Evolutionary conservation across 2,329 filamentous ascomycete species (phyloP).

Genomic region (Fusarium albidum): DNA sequence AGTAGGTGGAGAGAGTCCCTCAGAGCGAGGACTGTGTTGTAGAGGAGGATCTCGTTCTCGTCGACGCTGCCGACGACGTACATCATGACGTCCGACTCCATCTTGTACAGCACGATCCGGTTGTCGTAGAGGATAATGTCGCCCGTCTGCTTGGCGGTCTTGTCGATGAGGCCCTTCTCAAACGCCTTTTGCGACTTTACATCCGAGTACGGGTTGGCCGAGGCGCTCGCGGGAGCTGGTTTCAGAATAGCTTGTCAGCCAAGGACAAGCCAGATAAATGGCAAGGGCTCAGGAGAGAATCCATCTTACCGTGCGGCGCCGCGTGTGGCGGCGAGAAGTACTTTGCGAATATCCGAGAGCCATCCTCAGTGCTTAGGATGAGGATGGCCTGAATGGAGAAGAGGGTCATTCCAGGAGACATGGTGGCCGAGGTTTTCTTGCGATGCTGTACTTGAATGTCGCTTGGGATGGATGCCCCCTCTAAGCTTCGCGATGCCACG

Average conservation of each 20-base stretch:
- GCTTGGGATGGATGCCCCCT: slow-evolving; percentile 40
- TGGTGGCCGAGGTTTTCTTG: slow-evolving; percentile 49
- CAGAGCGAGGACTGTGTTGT: slow-evolving; percentile 92
- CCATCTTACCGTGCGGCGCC: slow-evolving; percentile 50
- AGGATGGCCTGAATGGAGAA: slow-evolving; percentile 81
- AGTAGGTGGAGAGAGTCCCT: slow-evolving; percentile 89
- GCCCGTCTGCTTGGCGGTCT: slow-evolving; percentile 93
- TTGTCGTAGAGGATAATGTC: slow-evolving; percentile 99
- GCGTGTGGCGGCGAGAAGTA: slow-evolving; percentile 78
- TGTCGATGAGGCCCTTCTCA: slow-evolving; percentile 93
- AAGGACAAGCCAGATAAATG: slow-evolving; percentile 17
- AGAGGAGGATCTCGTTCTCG: slow-evolving; percentile 96
- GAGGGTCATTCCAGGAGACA: slow-evolving; percentile 79
- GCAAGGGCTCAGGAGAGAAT: slow-evolving; percentile 28
- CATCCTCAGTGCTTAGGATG: slow-evolving; percentile 85
- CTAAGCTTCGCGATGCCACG: slow-evolving; percentile 40
- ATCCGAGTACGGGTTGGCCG: slow-evolving; percentile 81
- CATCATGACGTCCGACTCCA: slow-evolving; percentile 94
- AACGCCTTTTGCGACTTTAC: slow-evolving; percentile 95
- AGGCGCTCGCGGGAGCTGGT: slow-evolving; percentile 56
- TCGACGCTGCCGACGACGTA: slow-evolving; percentile 92
- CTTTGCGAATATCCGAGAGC: slow-evolving; percentile 90
- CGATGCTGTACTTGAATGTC: slow-evolving; percentile 24
- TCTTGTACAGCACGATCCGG: slow-evolving; percentile 96
- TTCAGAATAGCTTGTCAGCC: slow-evolving; percentile 40